Base-by-base conservation (phyloP, 1,139 yeast species). In the Kurtzmaniella quercitrusa region DNA sequence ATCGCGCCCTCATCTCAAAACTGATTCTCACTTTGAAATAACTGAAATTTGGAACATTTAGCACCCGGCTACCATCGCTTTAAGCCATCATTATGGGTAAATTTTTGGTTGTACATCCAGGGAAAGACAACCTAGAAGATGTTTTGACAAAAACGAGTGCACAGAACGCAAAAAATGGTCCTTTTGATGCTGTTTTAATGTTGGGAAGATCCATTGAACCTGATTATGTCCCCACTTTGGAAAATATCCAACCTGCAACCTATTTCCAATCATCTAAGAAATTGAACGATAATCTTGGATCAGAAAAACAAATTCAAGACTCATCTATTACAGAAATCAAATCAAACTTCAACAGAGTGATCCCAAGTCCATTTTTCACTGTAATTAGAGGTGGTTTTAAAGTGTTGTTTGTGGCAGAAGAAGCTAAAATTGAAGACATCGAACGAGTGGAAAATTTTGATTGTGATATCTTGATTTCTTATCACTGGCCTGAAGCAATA, bases 401-500 rank as follows among this genome's bases (percentile, higher is more conserved):
- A 2, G 50, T 82, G 14, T 82, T 77, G 9, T 77, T 68, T 45
- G 48, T 78, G 1, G 53, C 72, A 0, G 72, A 68, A 2, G 47
- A 52, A 2, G 62, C 56, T 15, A 34, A 9, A 17, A 15, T 7
- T 19, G 37, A 45, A 9, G 39, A 63, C 17, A 47, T 51, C 9
- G 47, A 49, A 3, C 47, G 53, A 20, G 20, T 45, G 26, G 30
- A 35, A 9, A 40, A 33, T 3, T 36, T 42, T 6, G 45, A 50
- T 1, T 59, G 82, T 3, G 93, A 85, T 55, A 64, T 85, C 2
- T 53, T 86, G 11, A 49, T 86, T 0, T 71, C 86, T 0, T 70
- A 72, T 43, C 70, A 75, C 45, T 84, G 91, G 89, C 84, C 93
- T 0, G 52, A 63, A 2, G 60, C 68, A 0, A 66, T 80, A 17